These are phyloP conservation scores for Colletotrichum higginsianum DNA, from an alignment of 2,329 filamentous ascomycete species.

Conservation along the genomic window DNA sequence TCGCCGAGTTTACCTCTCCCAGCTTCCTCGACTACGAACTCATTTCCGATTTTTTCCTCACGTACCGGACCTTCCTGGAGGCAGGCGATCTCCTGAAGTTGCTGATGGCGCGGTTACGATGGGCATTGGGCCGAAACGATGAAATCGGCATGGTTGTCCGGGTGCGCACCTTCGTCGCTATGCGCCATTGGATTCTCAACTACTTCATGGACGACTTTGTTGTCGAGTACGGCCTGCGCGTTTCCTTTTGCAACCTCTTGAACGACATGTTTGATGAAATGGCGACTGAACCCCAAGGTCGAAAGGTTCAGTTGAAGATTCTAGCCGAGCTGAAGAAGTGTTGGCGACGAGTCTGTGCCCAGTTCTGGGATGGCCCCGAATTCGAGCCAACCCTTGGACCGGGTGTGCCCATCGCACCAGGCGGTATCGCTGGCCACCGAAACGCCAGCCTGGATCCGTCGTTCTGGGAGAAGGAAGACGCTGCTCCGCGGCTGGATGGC, in stretches of 20 bases:
- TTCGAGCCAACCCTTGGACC: constrained; percentile 73
- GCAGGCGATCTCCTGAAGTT: constrained; percentile 83
- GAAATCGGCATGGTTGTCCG: constrained; percentile 94
- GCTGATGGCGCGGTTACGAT: constrained; percentile 86
- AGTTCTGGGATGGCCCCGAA: constrained; percentile 88
- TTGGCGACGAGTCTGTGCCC: constrained; percentile 90
- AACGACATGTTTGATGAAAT: constrained; percentile 77
- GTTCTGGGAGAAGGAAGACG: constrained; percentile 64
- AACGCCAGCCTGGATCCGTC: constrained; percentile 69
- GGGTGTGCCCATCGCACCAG: constrained; percentile 80
- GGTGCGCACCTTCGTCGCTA: constrained; percentile 93
- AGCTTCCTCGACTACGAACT: constrained; percentile 97
- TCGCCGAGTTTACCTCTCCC: constrained; percentile 96
- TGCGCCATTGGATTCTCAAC: constrained; percentile 97
- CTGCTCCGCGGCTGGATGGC: constrained; percentile 62
- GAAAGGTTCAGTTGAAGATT: constrained; percentile 81
- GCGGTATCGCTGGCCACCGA: constrained; percentile 77
- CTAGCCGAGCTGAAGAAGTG: constrained; percentile 96
- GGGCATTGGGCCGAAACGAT: constrained; percentile 85
- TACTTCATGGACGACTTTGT: constrained; percentile 98
- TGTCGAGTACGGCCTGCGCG: constrained; percentile 79
- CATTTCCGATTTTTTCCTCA: constrained; percentile 97
- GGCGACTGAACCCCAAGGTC: constrained; percentile 58
- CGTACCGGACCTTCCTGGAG: constrained; percentile 89
- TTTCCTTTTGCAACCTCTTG: constrained; percentile 84